Evolutionary conservation across 805 yeast genomes (phyloP), one percentile per base, ranked within the genome.

Genomic region (Suhomyces sp.): DNA sequence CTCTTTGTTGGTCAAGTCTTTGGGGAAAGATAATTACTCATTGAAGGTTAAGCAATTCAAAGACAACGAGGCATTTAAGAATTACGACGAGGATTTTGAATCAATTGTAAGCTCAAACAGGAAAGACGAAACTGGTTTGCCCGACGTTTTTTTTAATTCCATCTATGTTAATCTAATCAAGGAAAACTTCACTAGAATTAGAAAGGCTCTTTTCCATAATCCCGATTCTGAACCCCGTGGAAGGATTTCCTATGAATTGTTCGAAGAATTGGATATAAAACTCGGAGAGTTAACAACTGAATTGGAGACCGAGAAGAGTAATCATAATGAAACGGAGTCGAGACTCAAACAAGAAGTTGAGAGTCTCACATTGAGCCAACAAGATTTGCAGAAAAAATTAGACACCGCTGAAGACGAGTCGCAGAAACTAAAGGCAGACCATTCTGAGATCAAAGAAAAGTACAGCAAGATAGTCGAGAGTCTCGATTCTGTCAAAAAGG

Each of bases 101-200:
- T 42, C 31, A 3, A 71, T 74, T 23, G 72, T 82, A 26, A 67
- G 81, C 23, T 72, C 76, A 15, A 81, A 85, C 2, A 74, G 76
- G 4, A 79, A 81, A 56, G 97, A 90, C 64, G 86, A 84, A 2
- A 84, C 96, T 1, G 99, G 99, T 1, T 77, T 93, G 42, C 99
- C 98, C 0, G 82, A 84, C 53, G 87, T 93, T 1, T 90, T 80
- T 61, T 87, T 94, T 63, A 86, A 85, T 53, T 65, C 80, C 0
- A 69, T 77, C 2, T 90, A 90, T 64, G 84, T 88, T 3, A 73
- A 72, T 3, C 71, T 91, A 49, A 71, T 94, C 44, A 84, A 84
- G 56, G 94, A 87, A 2, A 87, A 90, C 60, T 83, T 79, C 56
- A 59, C 69, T 7, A 77, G 97, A 53, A 82, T 94, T 26, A 80